Base-by-base conservation (phyloP, 495 filamentous ascomycete genomes). In the Aspergillus biplanus region DNA sequence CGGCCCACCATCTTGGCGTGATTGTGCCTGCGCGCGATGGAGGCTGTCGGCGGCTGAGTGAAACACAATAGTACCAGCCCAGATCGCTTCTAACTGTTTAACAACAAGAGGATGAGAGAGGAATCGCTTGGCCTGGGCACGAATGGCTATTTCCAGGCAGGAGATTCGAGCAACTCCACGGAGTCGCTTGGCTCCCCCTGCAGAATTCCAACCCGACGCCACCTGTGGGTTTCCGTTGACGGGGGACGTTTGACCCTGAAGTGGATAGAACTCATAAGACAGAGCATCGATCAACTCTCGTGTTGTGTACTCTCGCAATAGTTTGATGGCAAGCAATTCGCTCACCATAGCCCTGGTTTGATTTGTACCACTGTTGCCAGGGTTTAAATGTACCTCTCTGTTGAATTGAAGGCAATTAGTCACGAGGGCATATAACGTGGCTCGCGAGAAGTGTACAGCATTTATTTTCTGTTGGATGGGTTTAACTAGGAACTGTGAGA, bases 401-500 rank as follows among this genome's bases (percentile, higher is more conserved):
- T 85, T 82, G 77, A 97, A 98, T 74, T 97, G 94, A 35, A 97
- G 80, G 66, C 91, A 93, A 70, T 98, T 98, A 27, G 92, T 92
- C 84, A 97, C 88, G 63, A 98, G 75, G 4, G 92, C 91, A 76
- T 96, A 98, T 37, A 97, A 71, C 3, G 92, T 95, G 11, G 89
- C 94, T 46, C 90, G 86, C 13, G 89, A 92, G 66, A 96, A 92
- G 73, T 96, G 90, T 18, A 89, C 86, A 27, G 82, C 82, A 57
- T 86, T 85, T 42, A 96, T 91, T 67, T 92, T 89, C 64, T 93
- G 90, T 73, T 92, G 92, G 39, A 90, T 88, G 3, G 94, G 94
- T 78, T 97, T 98, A 67, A 97, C 83, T 27, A 98, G 82, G 71
- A 98, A 98, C 73, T 96, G 92, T 15, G 92, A 97, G 37, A 98